Conservation (phyloP, 176 grass and related monocot genomes). For the Musa troglodytarum region DNA sequence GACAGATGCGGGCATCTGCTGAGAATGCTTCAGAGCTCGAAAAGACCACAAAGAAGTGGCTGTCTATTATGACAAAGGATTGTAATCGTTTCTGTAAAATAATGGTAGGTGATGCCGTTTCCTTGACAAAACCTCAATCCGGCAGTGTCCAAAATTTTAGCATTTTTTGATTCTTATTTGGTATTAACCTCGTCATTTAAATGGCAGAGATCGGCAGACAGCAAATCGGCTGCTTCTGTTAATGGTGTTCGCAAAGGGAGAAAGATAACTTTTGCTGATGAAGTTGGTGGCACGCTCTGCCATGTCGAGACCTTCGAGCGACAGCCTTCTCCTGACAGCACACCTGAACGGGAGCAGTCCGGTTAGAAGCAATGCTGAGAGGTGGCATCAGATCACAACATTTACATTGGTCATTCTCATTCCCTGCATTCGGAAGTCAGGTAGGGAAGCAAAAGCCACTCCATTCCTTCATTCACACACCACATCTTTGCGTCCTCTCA, state of each 20-base stretch:
- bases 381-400: too few species aligned
- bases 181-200: conserved; percentile 18
- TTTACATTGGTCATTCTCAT: too few species aligned
- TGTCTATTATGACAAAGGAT: conserved; percentile 81
- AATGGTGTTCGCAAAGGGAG: conserved; percentile 31
- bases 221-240: conserved; percentile 25
- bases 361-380: conserved; percentile 11
- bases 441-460: too few species aligned
- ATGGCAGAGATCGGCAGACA: conserved; percentile 45
- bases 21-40: conserved; percentile 66
- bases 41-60: conserved; percentile 66
- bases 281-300: conserved; percentile 78
- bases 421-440: too few species aligned
- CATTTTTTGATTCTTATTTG: conserved; percentile 11
- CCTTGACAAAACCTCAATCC: conserved; percentile 3
- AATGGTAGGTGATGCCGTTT: conserved; percentile 37
- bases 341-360: conserved; percentile 27
- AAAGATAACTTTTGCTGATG: conserved; percentile 87
- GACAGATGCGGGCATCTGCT: conserved; percentile 60
- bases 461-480: too few species aligned
- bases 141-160: conserved; percentile 1
- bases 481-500: too few species aligned
- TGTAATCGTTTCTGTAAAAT: conserved; percentile 99
- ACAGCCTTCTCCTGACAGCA: conserved; percentile 17
- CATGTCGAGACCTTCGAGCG: conserved; percentile 57